phyloP scores from a whole-genome alignment of 2,329 filamentous ascomycete genomes.

The Fusarium sp. region DNA sequence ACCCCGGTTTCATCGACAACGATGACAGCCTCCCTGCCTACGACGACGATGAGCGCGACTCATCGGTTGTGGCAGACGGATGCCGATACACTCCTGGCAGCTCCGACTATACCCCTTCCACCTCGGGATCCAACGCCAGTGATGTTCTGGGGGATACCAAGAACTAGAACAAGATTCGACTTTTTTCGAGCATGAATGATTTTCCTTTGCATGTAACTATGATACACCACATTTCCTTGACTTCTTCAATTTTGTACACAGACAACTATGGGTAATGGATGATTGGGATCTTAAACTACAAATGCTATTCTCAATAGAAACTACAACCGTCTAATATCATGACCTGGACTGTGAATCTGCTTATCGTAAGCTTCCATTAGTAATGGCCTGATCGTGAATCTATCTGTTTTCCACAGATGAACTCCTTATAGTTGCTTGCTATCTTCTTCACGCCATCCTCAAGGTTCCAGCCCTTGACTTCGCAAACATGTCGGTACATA shows the following conservation, averaged over 20 bases:
- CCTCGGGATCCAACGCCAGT: constrained; percentile 35
- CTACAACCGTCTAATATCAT: constrained; percentile 38
- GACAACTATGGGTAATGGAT: constrained; percentile 17
- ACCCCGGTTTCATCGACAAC: constrained; percentile 34
- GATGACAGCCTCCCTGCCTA: constrained; percentile 60
- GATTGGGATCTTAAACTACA: constrained; percentile 1
- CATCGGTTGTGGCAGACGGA: constrained; percentile 59
- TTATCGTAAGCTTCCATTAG: neutral
- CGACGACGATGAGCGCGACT: constrained; percentile 50
- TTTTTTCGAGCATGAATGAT: constrained; percentile 20
- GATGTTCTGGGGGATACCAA: constrained; percentile 45
- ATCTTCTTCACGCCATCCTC: constrained; percentile 77
- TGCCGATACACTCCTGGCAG: constrained; percentile 56
- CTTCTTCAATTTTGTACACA: constrained; percentile 22
- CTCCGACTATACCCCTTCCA: constrained; percentile 44
- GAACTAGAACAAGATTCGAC: constrained; percentile 30
- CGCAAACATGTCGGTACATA: constrained; percentile 80
- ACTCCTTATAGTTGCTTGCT: constrained; percentile 80
- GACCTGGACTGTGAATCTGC: constrained; percentile 15
- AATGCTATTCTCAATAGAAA: constrained; percentile 23
- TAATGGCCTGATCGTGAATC: neutral
- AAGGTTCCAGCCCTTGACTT: constrained; percentile 81
- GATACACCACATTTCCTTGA: constrained; percentile 33
- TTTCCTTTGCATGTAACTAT: constrained; percentile 25
- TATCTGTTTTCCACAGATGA: constrained; percentile 71